These are phyloP conservation scores for Ophiostoma himal-ulmi DNA, from an alignment of 2,329 filamentous ascomycete genomes.

Conservation along the genomic window DNA sequence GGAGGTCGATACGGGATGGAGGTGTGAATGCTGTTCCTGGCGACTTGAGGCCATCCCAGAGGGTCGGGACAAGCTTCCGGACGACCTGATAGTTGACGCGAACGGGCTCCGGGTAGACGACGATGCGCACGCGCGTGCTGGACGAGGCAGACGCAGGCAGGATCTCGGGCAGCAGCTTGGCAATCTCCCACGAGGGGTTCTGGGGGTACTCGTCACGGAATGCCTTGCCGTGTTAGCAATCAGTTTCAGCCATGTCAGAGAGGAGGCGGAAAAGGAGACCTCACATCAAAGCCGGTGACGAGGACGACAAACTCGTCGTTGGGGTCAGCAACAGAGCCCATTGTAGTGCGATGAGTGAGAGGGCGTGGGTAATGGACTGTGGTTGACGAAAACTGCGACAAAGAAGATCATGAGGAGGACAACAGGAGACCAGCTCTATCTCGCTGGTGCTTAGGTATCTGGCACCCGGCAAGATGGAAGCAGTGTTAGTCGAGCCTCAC, in stretches of 20 bases:
- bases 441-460: neutral
- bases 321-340: slow-evolving; percentile 29
- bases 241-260: neutral
- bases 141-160: slow-evolving; percentile 47
- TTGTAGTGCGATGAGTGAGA: slow-evolving; percentile 18
- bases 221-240: slow-evolving; percentile 47
- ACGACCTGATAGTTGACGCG: slow-evolving; percentile 66
- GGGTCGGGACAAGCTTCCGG: slow-evolving; percentile 53
- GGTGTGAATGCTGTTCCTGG: slow-evolving; percentile 26
- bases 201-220: slow-evolving; percentile 65
- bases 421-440: neutral
- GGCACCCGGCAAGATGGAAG: neutral
- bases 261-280: slow-evolving; percentile 22
- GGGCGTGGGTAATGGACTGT: neutral
- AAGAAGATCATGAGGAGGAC: neutral
- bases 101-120: slow-evolving; percentile 60
- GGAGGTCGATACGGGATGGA: slow-evolving; percentile 47
- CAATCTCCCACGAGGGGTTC: slow-evolving; percentile 80
- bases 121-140: slow-evolving; percentile 50
- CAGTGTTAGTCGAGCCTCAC: slow-evolving; percentile 3
- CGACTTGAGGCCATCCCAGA: slow-evolving; percentile 44
- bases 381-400: neutral
- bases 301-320: slow-evolving; percentile 51
- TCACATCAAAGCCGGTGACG: slow-evolving; percentile 57
- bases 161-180: slow-evolving; percentile 58